A percentile compares a stretch with the other conserved stretches of the same genome.
phyloP scores from a whole-genome alignment of 257 asterid genomes.

The Anisodus acutangulus region DNA sequence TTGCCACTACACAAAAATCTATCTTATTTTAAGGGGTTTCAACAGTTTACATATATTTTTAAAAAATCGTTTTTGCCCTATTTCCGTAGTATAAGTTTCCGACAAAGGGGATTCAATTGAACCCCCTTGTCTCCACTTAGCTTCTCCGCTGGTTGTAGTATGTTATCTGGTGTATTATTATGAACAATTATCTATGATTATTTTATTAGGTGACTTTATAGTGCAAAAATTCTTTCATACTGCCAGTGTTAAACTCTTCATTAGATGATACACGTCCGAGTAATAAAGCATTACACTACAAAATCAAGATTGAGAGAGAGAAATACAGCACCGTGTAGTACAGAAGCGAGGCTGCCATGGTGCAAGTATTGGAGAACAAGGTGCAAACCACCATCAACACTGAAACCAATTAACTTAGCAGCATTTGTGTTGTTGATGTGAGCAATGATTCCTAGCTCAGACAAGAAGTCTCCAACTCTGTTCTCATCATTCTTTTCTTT shows the following conservation, averaged over 20 bases:
- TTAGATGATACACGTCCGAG: not conserved
- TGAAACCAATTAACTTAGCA: conserved; percentile 79
- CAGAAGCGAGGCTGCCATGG: conserved; percentile 78
- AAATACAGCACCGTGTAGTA: conserved; percentile 62
- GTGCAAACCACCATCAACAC: conserved; percentile 72
- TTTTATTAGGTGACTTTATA: not conserved
- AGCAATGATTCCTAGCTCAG: conserved; percentile 92
- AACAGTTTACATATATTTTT: not conserved
- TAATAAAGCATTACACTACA: not conserved
- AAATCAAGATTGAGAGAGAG: not conserved
- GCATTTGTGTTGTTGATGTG: conserved; percentile 88
- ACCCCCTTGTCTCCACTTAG: not conserved
- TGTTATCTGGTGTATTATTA: not conserved
- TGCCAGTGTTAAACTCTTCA: not conserved
- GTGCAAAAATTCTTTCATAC: not conserved
- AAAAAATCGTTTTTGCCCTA: not conserved
- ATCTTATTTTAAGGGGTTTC: not conserved
- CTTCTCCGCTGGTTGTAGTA: not conserved
- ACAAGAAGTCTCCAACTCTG: conserved; percentile 78
- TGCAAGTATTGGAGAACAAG: conserved; percentile 81
- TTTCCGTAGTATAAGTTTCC: not conserved
- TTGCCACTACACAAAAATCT: not conserved
- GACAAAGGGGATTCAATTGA: not conserved
- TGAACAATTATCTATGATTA: not conserved
- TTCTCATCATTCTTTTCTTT: conserved; percentile 71